phyloP scores from a whole-genome alignment of 768 basidiomycete genomes.

The Stropharia rugosoannulata region DNA sequence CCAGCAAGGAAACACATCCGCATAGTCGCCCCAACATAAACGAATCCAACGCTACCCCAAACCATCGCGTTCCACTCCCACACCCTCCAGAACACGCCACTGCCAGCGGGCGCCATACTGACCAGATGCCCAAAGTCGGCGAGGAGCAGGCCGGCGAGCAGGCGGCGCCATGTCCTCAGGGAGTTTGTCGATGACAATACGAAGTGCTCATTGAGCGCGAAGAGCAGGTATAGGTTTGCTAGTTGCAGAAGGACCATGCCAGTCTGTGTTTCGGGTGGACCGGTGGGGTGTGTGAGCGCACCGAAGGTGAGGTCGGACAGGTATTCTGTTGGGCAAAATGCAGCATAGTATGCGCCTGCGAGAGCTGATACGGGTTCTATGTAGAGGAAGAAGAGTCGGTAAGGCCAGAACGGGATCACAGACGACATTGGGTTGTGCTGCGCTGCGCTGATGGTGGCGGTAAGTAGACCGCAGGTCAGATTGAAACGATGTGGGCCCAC shows the following conservation, averaged over 20 bases:
- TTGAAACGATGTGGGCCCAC: not conserved
- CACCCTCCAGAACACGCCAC: constrained; percentile 40
- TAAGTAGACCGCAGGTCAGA: not conserved
- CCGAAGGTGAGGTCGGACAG: constrained; percentile 32
- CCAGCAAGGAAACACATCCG: constrained; percentile 35
- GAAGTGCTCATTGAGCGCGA: constrained; percentile 49
- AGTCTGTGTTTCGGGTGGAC: constrained; percentile 20
- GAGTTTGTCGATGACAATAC: constrained; percentile 44
- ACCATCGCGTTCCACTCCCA: constrained; percentile 53
- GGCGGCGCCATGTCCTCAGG: constrained; percentile 38
- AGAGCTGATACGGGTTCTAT: constrained; percentile 52
- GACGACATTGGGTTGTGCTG: not conserved
- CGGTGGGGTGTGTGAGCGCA: constrained; percentile 11
- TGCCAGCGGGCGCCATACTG: constrained; percentile 43
- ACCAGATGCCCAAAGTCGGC: constrained; percentile 50
- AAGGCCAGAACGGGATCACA: constrained; percentile 20
- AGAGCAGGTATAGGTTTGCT: constrained; percentile 49
- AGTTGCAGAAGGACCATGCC: constrained; percentile 45
- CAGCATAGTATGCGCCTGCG: constrained; percentile 48
- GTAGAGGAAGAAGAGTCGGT: constrained; percentile 49
- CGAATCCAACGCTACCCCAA: constrained; percentile 55
- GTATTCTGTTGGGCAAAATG: constrained; percentile 34
- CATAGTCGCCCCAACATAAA: constrained; percentile 45
- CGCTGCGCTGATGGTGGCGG: not conserved
- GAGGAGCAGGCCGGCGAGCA: constrained; percentile 42